Percentiles rank a stretch among this genome's conserved stretches.
phyloP scores from a whole-genome alignment of 2,329 filamentous ascomycete genomes.

The Pseudocercospora pini-densiflorae region DNA sequence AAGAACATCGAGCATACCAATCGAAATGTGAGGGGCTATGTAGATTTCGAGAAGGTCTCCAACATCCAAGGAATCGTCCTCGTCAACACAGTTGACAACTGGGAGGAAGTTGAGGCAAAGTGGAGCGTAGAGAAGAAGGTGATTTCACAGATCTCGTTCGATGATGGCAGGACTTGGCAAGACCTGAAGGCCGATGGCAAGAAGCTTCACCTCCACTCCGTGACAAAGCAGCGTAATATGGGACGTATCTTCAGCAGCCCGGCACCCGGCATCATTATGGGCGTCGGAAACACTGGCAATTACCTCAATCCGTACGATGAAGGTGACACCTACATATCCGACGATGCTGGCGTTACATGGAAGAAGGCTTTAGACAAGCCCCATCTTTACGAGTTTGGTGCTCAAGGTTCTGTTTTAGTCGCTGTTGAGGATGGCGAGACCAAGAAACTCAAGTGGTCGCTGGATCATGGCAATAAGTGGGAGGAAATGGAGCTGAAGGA shows the following conservation, averaged over 20 bases:
- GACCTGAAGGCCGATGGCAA: slow-evolving; percentile 68
- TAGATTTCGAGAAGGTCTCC: slow-evolving; percentile 94
- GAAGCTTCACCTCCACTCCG: slow-evolving; percentile 84
- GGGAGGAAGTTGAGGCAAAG: slow-evolving; percentile 69
- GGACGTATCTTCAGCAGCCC: slow-evolving; percentile 92
- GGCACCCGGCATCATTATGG: slow-evolving; percentile 92
- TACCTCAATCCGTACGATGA: slow-evolving; percentile 71
- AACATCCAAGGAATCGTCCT: slow-evolving; percentile 91
- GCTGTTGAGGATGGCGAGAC: slow-evolving; percentile 75
- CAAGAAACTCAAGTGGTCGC: slow-evolving; percentile 73
- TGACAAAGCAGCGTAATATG: slow-evolving; percentile 80
- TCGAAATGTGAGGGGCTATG: slow-evolving; percentile 72
- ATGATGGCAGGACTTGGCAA: slow-evolving; percentile 88
- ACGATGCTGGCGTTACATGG: slow-evolving; percentile 90
- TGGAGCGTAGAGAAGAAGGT: slow-evolving; percentile 64
- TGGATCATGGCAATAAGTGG: slow-evolving; percentile 91
- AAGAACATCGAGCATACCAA: slow-evolving; percentile 93
- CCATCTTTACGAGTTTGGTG: slow-evolving; percentile 96
- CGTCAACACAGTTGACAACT: slow-evolving; percentile 88
- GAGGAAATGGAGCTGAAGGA: slow-evolving; percentile 69
- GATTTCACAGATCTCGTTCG: slow-evolving; percentile 85
- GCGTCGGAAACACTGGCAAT: slow-evolving; percentile 85
- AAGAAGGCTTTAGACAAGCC: slow-evolving; percentile 73
- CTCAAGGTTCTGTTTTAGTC: slow-evolving; percentile 85
- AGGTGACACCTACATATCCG: slow-evolving; percentile 83